These are phyloP conservation scores for Amauroascus verrucosus DNA, from an alignment of 2,329 filamentous ascomycete species.

Conservation along the genomic window DNA sequence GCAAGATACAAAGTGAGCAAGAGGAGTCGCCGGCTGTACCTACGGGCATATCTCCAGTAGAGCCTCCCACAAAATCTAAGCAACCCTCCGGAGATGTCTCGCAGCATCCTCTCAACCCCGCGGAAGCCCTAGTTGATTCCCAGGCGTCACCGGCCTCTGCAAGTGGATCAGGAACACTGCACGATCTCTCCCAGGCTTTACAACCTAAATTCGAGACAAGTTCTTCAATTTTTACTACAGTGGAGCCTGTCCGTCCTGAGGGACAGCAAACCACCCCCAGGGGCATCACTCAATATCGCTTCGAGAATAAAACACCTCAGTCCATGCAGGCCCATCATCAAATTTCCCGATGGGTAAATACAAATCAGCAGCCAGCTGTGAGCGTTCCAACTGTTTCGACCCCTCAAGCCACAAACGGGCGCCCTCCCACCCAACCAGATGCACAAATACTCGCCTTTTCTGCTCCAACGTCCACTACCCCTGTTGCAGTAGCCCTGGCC, in stretches of 20 bases:
- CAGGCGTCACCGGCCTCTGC: neutral
- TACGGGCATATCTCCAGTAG: neutral
- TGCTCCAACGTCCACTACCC: neutral
- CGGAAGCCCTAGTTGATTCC: neutral
- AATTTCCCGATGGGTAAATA: neutral
- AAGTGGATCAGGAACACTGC: neutral
- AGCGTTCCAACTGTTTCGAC: neutral
- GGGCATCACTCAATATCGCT: slow-evolving; percentile 6
- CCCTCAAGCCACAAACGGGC: neutral
- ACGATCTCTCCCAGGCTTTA: neutral
- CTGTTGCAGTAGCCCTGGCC: neutral
- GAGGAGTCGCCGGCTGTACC: neutral
- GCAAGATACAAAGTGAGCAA: slow-evolving; percentile 49
- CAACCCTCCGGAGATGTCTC: neutral
- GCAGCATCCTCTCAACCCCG: neutral
- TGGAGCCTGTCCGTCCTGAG: neutral
- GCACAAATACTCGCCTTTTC: neutral
- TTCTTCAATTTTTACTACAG: neutral
- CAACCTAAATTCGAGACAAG: neutral
- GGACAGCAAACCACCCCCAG: neutral
- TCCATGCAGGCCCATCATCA: slow-evolving; percentile 8
- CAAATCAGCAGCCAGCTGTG: neutral
- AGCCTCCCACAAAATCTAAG: neutral
- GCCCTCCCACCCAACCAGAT: neutral
- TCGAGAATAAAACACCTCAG: slow-evolving; percentile 8